Conservation (phyloP, 129 eudicot species). For the Sambucus nigra region DNA sequence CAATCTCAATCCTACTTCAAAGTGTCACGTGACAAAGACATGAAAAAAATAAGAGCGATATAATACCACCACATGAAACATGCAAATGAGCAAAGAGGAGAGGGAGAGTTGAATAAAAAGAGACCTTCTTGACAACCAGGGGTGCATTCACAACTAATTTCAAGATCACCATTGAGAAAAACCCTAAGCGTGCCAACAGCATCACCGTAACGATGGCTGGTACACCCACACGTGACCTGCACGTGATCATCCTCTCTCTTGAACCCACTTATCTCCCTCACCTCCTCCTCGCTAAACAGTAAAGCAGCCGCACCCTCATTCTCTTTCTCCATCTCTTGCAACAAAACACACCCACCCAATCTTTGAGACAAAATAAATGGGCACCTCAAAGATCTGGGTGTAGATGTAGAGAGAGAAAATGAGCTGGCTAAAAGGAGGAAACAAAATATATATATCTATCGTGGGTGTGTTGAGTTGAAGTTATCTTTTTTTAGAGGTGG, state of each 20-base stretch:
- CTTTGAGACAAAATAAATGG: too few relatives aligned
- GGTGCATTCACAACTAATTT: slow-evolving; percentile 60
- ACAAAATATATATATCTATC: too few relatives aligned
- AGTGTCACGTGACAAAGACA: neutral
- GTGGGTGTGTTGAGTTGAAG: too few relatives aligned
- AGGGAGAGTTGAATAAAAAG: neutral
- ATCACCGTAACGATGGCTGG: slow-evolving; percentile 70
- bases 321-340: slow-evolving; percentile 5
- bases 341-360: too few relatives aligned
- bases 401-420: too few relatives aligned
- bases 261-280: slow-evolving; percentile 49
- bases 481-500: too few relatives aligned
- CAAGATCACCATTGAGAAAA: slow-evolving; percentile 50
- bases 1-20: neutral
- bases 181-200: slow-evolving; percentile 82
- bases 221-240: slow-evolving; percentile 73
- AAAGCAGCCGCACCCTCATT: neutral
- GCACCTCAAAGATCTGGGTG: too few relatives aligned
- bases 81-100: slow-evolving; percentile 10
- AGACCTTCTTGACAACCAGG: slow-evolving; percentile 71
- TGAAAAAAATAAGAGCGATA: neutral
- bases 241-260: slow-evolving; percentile 43
- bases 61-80: slow-evolving; percentile 11
- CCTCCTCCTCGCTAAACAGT: slow-evolving; percentile 58
- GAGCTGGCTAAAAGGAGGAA: too few relatives aligned